Conservation (phyloP, 176 grass and related monocot genomes). For the Musa acuminata region DNA sequence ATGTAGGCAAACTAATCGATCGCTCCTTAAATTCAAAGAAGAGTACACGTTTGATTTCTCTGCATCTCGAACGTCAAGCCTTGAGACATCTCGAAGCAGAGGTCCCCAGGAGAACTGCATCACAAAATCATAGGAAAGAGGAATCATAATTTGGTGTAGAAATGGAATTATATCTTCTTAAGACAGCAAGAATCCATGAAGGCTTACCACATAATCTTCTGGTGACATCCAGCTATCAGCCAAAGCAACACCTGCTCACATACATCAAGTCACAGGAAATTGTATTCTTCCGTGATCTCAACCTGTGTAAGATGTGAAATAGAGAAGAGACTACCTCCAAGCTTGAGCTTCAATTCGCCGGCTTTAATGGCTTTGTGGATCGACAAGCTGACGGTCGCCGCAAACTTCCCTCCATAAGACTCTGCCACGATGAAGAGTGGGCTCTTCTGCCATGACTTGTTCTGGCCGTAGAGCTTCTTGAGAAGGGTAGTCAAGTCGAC, state of each 20-base stretch:
- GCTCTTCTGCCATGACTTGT: constrained; percentile 35
- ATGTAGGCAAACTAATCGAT: too few relatives aligned
- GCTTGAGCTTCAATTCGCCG: constrained; percentile 48
- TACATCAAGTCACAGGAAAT: neutral
- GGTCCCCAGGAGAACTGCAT: constrained; percentile 51
- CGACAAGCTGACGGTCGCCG: constrained; percentile 43
- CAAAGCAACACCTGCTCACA: constrained; percentile 42
- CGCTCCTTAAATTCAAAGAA: neutral
- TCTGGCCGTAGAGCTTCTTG: constrained; percentile 32
- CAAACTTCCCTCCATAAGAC: constrained; percentile 78
- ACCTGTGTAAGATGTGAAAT: neutral
- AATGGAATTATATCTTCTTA: too few relatives aligned
- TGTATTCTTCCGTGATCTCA: neutral
- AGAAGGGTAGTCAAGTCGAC: constrained; percentile 39
- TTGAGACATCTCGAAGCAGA: constrained; percentile 50
- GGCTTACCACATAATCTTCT: constrained; percentile 57
- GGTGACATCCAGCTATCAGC: constrained; percentile 81
- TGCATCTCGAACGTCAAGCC: constrained; percentile 45
- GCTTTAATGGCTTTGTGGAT: constrained; percentile 37
- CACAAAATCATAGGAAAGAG: too few relatives aligned
- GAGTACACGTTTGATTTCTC: constrained; percentile 40
- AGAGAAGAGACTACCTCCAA: constrained; percentile 35
- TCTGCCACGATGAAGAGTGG: constrained; percentile 66
- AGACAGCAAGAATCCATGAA: neutral
- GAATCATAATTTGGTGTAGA: too few relatives aligned